Evolutionary conservation across 1,284 basidiomycete species (phyloP).

Genomic region (Anthracocystis panici-leucophaei): DNA sequence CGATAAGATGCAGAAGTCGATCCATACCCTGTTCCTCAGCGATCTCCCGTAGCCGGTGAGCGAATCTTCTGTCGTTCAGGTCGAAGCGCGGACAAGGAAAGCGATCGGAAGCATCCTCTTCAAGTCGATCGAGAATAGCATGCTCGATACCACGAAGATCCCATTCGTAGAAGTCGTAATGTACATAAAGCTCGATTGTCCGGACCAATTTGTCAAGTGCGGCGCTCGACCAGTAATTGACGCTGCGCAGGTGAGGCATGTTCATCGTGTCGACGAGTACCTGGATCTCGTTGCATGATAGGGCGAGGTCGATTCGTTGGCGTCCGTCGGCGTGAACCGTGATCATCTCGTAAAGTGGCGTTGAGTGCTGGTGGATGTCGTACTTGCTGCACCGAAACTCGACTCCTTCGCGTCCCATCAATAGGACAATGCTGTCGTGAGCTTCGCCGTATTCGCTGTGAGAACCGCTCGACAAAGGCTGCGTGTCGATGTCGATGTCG

Average conservation of each 20-base stretch:
- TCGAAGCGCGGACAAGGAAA: background rate
- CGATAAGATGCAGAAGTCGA: background rate
- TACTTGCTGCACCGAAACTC: background rate
- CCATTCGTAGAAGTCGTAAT: background rate
- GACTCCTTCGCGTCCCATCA: background rate
- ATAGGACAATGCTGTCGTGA: background rate
- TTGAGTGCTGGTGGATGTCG: background rate
- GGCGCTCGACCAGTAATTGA: background rate
- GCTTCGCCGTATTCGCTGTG: background rate
- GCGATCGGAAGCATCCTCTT: no score
- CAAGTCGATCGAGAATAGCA: background rate
- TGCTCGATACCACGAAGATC: background rate
- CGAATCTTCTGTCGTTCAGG: background rate
- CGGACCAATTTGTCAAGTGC: background rate
- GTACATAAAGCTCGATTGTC: background rate
- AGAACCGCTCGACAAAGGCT: background rate
- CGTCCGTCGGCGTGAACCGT: background rate
- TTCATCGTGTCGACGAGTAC: conserved; percentile 7
- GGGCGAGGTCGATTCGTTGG: background rate
- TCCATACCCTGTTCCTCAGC: background rate
- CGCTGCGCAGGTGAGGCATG: background rate
- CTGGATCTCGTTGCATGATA: background rate
- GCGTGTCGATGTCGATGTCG: background rate
- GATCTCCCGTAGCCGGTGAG: background rate
- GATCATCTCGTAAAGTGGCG: background rate